phyloP scores from a whole-genome alignment of 2,329 filamentous ascomycete species.

The Colletotrichum sp. region DNA sequence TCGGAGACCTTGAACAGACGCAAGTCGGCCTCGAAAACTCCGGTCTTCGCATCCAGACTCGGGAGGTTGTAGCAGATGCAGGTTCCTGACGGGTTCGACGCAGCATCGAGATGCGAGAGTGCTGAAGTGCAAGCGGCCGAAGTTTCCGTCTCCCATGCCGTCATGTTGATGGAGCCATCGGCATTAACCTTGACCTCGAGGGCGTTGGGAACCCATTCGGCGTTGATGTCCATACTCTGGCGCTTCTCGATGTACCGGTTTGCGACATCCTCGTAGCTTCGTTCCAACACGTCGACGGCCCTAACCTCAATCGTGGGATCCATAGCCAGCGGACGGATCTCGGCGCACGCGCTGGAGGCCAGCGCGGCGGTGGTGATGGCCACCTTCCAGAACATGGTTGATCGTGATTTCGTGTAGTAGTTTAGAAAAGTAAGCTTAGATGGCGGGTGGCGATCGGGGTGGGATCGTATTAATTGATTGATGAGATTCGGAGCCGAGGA shows the following conservation, averaged over 20 bases:
- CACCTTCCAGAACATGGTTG: constrained; percentile 21
- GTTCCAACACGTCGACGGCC: constrained; percentile 21
- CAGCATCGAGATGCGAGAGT: constrained; percentile 59
- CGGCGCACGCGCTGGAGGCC: constrained; percentile 19
- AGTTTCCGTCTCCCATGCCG: constrained; percentile 59
- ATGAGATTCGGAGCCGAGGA: constrained; percentile 1
- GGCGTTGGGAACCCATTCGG: constrained; percentile 12
- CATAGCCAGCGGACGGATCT: constrained; percentile 16
- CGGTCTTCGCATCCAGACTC: constrained; percentile 69
- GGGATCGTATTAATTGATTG: constrained; percentile 10
- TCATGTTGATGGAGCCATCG: constrained; percentile 56
- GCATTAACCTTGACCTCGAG: constrained; percentile 39
- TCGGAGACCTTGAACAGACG: constrained; percentile 74
- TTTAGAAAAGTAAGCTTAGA: background rate
- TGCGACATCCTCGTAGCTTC: constrained; percentile 18
- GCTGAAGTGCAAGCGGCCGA: constrained; percentile 63
- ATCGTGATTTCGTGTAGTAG: background rate
- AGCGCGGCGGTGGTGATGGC: constrained; percentile 16
- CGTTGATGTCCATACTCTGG: constrained; percentile 6
- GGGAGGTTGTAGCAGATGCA: constrained; percentile 85
- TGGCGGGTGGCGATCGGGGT: background rate
- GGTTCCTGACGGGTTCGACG: constrained; percentile 77
- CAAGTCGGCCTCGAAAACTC: constrained; percentile 78
- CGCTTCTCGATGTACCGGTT: constrained; percentile 26
- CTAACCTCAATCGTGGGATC: constrained; percentile 34